Conservation (phyloP, 768 basidiomycete species). For the Clavulina sp. region DNA sequence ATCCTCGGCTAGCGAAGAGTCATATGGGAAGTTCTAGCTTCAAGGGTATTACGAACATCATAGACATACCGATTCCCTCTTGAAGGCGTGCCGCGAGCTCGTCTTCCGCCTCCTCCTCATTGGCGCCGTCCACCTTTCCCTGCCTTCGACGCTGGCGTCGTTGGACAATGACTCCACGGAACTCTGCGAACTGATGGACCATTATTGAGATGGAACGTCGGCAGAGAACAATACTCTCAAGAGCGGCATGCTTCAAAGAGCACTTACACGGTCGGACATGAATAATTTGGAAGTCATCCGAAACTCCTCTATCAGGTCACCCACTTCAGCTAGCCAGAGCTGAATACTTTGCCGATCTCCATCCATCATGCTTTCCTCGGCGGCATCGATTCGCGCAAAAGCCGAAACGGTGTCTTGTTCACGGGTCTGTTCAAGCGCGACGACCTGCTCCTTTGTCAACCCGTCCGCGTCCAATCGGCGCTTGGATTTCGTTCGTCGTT, state of each 20-base stretch:
- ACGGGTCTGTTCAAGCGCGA: constrained; percentile 44
- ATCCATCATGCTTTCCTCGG: constrained; percentile 23
- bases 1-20: constrained; percentile 16
- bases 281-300: constrained; percentile 76
- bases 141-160: constrained; percentile 1
- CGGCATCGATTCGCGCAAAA: constrained; percentile 39
- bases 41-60: neutral
- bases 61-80: constrained; percentile 43
- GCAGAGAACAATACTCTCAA: neutral
- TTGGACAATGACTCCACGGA: constrained; percentile 3
- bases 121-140: constrained; percentile 9
- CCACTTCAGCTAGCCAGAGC: constrained; percentile 71
- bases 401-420: constrained; percentile 46
- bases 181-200: constrained; percentile 10
- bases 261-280: constrained; percentile 49
- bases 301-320: constrained; percentile 76
- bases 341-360: constrained; percentile 36
- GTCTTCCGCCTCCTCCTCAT: constrained; percentile 44
- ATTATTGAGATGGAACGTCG: neutral
- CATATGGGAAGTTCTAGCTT: constrained; percentile 9
- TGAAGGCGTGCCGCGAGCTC: constrained; percentile 62
- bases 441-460: constrained; percentile 39
- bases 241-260: constrained; percentile 5
- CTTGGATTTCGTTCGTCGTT: neutral
- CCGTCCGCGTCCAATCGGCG: neutral